Evolutionary conservation across 257 asterid genomes (phyloP).

Genomic region (Nemophila menziesii): DNA sequence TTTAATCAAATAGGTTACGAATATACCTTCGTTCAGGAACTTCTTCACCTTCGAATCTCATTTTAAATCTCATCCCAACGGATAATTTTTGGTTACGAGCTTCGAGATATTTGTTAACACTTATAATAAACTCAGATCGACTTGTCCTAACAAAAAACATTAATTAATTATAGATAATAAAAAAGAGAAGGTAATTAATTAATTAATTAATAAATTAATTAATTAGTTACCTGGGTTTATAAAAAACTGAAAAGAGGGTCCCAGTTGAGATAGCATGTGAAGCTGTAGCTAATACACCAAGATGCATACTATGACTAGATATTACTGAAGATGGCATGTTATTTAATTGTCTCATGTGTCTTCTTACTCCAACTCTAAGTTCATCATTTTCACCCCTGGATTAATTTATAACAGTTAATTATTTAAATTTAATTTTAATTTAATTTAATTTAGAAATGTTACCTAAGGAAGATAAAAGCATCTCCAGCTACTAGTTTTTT

Average conservation of each 20-base stretch:
- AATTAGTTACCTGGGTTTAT: conserved; percentile 57
- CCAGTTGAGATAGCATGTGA: conserved; percentile 63
- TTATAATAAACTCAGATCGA: conserved; percentile 63
- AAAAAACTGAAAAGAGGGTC: conserved; percentile 63
- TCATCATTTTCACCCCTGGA: conserved; percentile 66
- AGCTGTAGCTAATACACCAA: conserved; percentile 86
- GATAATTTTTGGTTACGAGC: conserved; percentile 57
- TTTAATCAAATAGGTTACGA: background rate
- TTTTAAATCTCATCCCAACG: conserved; percentile 81
- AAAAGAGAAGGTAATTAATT: background rate
- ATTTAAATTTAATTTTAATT: background rate
- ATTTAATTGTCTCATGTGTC: conserved; percentile 60
- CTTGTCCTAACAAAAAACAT: conserved; percentile 46
- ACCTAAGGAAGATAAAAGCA: conserved; percentile 23
- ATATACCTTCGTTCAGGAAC: conserved; percentile 71
- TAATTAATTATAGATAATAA: background rate
- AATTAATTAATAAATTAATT: too few species aligned
- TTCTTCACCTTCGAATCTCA: conserved; percentile 88
- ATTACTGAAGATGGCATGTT: conserved; percentile 78
- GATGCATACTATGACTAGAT: conserved; percentile 84
- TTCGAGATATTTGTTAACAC: conserved; percentile 65
- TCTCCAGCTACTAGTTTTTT: conserved; percentile 22
- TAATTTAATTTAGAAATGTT: background rate
- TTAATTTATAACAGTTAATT: background rate
- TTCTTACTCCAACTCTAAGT: conserved; percentile 77